phyloP scores from a whole-genome alignment of 2,329 filamentous ascomycete species.

The Sporothrix inflata region DNA sequence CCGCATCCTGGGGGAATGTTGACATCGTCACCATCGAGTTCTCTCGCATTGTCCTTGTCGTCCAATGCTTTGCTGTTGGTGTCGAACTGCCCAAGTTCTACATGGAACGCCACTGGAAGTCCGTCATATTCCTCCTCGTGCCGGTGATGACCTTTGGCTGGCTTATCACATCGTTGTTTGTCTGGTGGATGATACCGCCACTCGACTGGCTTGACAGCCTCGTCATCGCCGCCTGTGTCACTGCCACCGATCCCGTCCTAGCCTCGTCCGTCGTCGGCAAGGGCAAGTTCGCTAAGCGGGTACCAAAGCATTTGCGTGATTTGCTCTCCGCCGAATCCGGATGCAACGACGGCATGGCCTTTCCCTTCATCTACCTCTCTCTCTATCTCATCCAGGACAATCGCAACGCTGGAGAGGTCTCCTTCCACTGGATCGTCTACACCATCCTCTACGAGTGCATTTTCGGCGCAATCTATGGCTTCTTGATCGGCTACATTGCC shows the following conservation, averaged over 20 bases:
- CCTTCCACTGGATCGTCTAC: conserved; percentile 84
- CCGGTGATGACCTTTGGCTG: conserved; percentile 98
- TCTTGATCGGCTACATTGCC: conserved; percentile 83
- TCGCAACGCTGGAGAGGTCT: conserved; percentile 67
- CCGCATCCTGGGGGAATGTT: conserved; percentile 74
- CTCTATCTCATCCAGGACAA: conserved; percentile 87
- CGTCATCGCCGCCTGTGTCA: conserved; percentile 87
- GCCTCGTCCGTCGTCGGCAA: conserved; percentile 98
- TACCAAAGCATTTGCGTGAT: conserved; percentile 96
- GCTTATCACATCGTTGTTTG: conserved; percentile 87
- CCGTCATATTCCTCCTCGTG: conserved; percentile 82
- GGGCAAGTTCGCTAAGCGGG: conserved; percentile 96
- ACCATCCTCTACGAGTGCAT: conserved; percentile 95
- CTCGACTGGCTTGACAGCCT: conserved; percentile 90
- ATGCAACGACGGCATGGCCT: conserved; percentile 99
- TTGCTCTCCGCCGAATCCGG: conserved; percentile 94
- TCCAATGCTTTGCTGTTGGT: conserved; percentile 90
- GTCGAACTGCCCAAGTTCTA: conserved; percentile 91
- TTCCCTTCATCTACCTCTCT: conserved; percentile 93
- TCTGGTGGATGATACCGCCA: conserved; percentile 84
- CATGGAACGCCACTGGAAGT: conserved; percentile 98
- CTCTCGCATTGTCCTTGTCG: conserved; percentile 84
- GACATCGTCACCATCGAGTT: conserved; percentile 89
- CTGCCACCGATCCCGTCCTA: conserved; percentile 93
- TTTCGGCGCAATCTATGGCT: conserved; percentile 87